Conservation (phyloP, 208 protist species). For the Leishmania braziliensis region DNA sequence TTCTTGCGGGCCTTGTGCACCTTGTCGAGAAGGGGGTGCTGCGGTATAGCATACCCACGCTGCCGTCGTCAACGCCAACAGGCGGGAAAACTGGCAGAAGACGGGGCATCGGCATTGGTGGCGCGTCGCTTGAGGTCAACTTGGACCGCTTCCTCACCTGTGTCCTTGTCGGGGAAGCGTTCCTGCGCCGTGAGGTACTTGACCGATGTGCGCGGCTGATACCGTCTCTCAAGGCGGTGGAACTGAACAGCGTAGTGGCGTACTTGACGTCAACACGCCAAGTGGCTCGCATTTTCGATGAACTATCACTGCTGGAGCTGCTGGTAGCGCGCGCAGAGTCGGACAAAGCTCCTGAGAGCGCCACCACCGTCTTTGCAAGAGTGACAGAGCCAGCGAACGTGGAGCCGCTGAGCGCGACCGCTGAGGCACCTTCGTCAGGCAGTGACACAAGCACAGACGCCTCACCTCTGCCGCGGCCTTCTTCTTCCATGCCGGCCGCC, state of each 20-base stretch:
- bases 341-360: neutral
- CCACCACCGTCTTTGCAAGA: neutral
- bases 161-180: conserved; percentile 50
- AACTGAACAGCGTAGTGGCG: conserved; percentile 49
- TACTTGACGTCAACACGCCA: conserved; percentile 60
- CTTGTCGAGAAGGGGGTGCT: conserved; percentile 52
- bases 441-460: neutral
- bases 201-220: conserved; percentile 71
- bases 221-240: conserved; percentile 34
- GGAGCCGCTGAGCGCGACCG: neutral
- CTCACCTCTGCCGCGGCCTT: neutral
- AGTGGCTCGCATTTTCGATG: conserved; percentile 60
- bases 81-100: neutral
- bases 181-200: conserved; percentile 56
- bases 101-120: neutral
- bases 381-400: neutral
- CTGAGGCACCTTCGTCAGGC: neutral
- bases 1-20: conserved; percentile 61
- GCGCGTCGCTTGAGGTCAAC: conserved; percentile 18
- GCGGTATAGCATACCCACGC: conserved; percentile 39
- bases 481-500: neutral
- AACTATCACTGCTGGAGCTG: conserved; percentile 46
- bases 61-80: neutral
- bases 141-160: conserved; percentile 47
- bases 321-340: conserved; percentile 10